phyloP scores from a whole-genome alignment of 345 rosid species.

The Erucastrum elatum region DNA sequence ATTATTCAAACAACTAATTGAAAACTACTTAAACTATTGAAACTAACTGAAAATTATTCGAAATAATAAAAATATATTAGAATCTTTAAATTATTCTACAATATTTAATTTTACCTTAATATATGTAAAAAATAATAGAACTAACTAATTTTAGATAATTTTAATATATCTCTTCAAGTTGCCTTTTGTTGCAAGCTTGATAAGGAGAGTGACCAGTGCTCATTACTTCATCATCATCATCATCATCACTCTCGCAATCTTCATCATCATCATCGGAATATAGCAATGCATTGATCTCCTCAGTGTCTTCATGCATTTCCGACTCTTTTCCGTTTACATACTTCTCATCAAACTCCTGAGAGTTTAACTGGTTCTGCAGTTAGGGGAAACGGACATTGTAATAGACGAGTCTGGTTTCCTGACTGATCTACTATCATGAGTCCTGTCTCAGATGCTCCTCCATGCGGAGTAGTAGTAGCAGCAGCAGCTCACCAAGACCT shows the following conservation, averaged over 20 bases:
- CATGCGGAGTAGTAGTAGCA: conserved; percentile 24
- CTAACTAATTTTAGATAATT: no score
- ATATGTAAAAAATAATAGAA: no score
- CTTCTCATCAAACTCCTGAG: conserved; percentile 45
- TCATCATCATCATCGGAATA: conserved; percentile 62
- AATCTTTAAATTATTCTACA: no score
- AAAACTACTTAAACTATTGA: no score
- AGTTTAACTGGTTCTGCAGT: conserved; percentile 27
- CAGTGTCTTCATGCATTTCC: conserved; percentile 96
- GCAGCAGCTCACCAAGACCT: conserved; percentile 23
- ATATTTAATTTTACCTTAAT: no score
- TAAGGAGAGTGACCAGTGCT: conserved; percentile 91
- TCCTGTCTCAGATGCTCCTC: conserved; percentile 47
- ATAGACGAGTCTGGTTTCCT: conserved; percentile 61
- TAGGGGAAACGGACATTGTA: conserved; percentile 46
- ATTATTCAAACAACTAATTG: no score
- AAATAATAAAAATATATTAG: no score
- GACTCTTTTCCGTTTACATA: conserved; percentile 44
- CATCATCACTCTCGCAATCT: conserved; percentile 47
- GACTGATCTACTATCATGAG: conserved; percentile 68
- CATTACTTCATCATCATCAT: conserved; percentile 64
- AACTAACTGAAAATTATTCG: no score
- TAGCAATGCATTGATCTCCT: conserved; percentile 86
- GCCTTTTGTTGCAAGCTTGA: conserved; percentile 41
- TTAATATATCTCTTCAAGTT: no score